Evolutionary conservation across 176 grass and related monocot genomes (phyloP).

Genomic region (Tuctoria greenei): DNA sequence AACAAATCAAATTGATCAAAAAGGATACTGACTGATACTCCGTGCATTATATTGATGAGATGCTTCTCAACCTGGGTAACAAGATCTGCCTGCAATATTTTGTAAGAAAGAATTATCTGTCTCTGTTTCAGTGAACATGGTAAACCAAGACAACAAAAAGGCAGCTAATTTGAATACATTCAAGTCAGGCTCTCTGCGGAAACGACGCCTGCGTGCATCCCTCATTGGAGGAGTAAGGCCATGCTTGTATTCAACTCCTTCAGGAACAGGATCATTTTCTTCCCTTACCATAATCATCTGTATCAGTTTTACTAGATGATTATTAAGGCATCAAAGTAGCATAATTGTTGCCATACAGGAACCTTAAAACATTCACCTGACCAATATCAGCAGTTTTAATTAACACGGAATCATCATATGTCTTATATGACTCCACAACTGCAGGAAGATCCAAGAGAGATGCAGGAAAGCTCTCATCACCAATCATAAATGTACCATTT

Average conservation of each 20-base stretch:
- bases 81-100: conserved; percentile 63
- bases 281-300: conserved; percentile 91
- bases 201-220: conserved; percentile 74
- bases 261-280: conserved; percentile 68
- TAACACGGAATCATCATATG: conserved; percentile 82
- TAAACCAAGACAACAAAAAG: conserved; percentile 15
- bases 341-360: conserved; percentile 2
- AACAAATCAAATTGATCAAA: conserved; percentile 22
- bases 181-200: conserved; percentile 84
- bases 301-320: conserved; percentile 27
- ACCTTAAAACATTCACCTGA: conserved; percentile 50
- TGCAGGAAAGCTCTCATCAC: conserved; percentile 64
- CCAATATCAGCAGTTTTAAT: conserved; percentile 93
- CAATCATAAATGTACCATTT: conserved; percentile 90
- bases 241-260: conserved; percentile 89
- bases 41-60: conserved; percentile 67
- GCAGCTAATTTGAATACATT: conserved; percentile 55
- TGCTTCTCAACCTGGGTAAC: conserved; percentile 79
- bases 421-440: conserved; percentile 86
- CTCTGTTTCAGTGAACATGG: conserved; percentile 27
- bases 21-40: conserved; percentile 79
- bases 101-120: conserved; percentile 17
- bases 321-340: conserved; percentile 5
- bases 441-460: conserved; percentile 85
- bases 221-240: conserved; percentile 92